A percentile compares a stretch with the other conserved stretches of the same genome.
phyloP scores from a whole-genome alignment of 1,284 basidiomycete genomes.

The Puccinia novopanici region DNA sequence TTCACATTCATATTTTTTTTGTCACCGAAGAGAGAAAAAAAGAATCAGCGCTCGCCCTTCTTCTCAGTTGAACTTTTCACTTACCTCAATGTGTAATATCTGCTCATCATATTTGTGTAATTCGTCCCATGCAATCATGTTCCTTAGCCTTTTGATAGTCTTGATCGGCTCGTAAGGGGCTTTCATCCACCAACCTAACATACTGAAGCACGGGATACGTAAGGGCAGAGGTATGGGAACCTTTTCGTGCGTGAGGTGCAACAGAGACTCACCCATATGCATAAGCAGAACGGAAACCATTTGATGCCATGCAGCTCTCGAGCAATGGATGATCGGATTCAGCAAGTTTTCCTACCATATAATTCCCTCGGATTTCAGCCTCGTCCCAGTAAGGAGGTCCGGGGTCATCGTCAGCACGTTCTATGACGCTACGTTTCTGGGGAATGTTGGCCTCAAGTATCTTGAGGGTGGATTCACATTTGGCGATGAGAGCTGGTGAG shows the following conservation, averaged over 20 bases:
- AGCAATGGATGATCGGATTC: conserved; percentile 17
- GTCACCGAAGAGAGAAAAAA: background rate
- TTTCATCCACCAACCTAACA: conserved; percentile 51
- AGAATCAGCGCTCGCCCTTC: too few relatives aligned
- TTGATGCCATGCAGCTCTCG: conserved; percentile 36
- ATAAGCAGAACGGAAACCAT: conserved; percentile 38
- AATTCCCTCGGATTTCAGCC: conserved; percentile 23
- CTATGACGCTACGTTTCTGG: conserved; percentile 19
- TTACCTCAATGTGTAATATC: conserved; percentile 48
- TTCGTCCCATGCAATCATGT: conserved; percentile 36
- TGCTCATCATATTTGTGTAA: conserved; percentile 33
- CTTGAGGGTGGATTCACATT: conserved; percentile 37
- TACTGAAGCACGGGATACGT: background rate
- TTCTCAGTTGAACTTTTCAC: background rate
- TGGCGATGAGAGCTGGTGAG: conserved; percentile 4
- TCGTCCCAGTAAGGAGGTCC: conserved; percentile 32
- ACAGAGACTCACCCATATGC: conserved; percentile 31
- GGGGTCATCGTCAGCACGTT: background rate
- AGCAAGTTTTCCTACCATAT: conserved; percentile 35
- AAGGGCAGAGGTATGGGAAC: background rate
- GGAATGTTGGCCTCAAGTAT: conserved; percentile 19
- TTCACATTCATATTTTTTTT: background rate
- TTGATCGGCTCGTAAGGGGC: conserved; percentile 43
- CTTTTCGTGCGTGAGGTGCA: background rate
- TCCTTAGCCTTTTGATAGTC: conserved; percentile 18